Conservation (phyloP, 2,329 filamentous ascomycete genomes). For the Aspergillus neotritici region DNA sequence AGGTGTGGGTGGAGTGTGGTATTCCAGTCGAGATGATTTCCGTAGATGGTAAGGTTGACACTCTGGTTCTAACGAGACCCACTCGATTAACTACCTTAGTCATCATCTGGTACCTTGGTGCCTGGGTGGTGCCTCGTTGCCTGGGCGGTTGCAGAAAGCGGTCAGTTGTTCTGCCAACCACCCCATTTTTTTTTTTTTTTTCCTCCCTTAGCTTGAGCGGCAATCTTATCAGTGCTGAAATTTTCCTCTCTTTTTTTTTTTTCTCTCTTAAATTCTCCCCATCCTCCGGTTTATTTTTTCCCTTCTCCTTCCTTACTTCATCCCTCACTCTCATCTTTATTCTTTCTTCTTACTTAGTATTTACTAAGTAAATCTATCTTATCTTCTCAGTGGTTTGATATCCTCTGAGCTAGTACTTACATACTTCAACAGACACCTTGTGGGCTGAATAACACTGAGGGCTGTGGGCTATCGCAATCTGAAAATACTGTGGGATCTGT, state of each 20-base stretch:
- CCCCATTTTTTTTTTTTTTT: slow-evolving; percentile 25
- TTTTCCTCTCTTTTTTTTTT: slow-evolving; percentile 20
- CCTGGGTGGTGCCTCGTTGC: no score
- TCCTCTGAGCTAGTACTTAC: slow-evolving; percentile 15
- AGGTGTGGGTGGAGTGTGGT: background rate
- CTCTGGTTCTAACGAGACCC: background rate
- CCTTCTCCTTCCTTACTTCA: slow-evolving; percentile 7
- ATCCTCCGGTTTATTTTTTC: background rate
- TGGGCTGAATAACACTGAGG: slow-evolving; percentile 38
- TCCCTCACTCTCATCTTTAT: slow-evolving; percentile 8
- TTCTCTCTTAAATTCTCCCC: slow-evolving; percentile 4
- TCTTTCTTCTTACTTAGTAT: slow-evolving; percentile 14
- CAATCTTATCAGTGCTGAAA: slow-evolving; percentile 25
- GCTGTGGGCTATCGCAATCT: slow-evolving; percentile 40
- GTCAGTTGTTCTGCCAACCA: slow-evolving; percentile 29
- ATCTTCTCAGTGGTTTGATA: slow-evolving; percentile 10
- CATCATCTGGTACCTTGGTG: background rate
- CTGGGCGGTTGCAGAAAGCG: slow-evolving; percentile 17
- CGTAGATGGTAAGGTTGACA: background rate
- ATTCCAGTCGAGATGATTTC: background rate
- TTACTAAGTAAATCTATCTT: slow-evolving; percentile 1
- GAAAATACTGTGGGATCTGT: slow-evolving; percentile 36
- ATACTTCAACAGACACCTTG: slow-evolving; percentile 34
- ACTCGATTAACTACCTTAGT: background rate
- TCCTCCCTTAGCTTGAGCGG: background rate